Evolutionary conservation across 257 asterid genomes (phyloP).

Genomic region (Gentiana dahurica): DNA sequence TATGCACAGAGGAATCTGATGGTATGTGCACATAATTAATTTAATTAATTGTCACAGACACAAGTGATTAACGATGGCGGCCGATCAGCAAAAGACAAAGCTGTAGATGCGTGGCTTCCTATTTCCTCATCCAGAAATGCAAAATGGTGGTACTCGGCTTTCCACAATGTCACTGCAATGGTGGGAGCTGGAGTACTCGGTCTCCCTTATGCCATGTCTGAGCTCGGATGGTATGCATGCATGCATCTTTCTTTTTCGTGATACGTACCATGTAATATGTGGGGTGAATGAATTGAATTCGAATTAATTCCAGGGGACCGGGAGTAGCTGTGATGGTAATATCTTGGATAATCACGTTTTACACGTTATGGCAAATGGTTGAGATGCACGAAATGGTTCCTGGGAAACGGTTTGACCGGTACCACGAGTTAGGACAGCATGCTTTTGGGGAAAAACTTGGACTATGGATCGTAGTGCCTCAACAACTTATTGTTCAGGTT

Average conservation of each 20-base stretch:
- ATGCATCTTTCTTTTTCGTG: too few species aligned
- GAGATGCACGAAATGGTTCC: constrained; percentile 98
- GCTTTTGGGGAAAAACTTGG: constrained; percentile 92
- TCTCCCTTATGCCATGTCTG: constrained; percentile 42
- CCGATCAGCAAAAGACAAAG: constrained; percentile 16
- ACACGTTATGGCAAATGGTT: constrained; percentile 96
- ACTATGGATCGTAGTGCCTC: constrained; percentile 82
- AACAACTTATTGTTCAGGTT: constrained; percentile 71
- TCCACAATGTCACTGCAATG: constrained; percentile 44
- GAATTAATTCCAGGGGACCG: constrained; percentile 39
- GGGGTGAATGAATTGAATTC: too few species aligned
- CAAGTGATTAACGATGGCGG: neutral
- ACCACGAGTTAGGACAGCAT: constrained; percentile 84
- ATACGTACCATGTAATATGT: too few species aligned
- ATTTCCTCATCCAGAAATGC: constrained; percentile 37
- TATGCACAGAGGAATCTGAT: too few species aligned
- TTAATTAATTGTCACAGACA: too few species aligned
- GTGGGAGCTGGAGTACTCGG: constrained; percentile 49
- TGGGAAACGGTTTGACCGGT: constrained; percentile 84
- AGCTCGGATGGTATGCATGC: constrained; percentile 29
- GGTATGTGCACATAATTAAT: too few species aligned
- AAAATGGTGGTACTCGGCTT: constrained; percentile 43
- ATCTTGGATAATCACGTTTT: constrained; percentile 74
- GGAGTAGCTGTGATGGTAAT: constrained; percentile 68
- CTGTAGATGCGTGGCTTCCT: constrained; percentile 41